These are phyloP conservation scores for Juncus effusus DNA, from an alignment of 176 grass and related monocot species.

Conservation along the genomic window DNA sequence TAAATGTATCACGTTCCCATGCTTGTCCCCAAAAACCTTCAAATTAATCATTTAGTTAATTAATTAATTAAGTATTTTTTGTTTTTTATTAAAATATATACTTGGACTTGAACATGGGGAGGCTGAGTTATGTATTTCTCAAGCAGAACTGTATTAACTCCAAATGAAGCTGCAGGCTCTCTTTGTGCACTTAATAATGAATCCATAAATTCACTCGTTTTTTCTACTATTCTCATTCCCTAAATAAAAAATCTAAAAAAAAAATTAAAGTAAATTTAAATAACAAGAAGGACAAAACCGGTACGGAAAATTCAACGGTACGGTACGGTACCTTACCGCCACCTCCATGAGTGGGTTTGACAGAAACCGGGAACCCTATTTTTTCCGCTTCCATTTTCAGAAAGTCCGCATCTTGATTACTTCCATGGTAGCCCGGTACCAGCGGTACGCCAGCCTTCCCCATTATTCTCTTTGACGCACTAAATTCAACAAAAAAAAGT, in stretches of 20 bases:
- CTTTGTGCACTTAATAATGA: constrained; percentile 66
- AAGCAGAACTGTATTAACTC: constrained; percentile 68
- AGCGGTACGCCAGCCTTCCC: constrained; percentile 76
- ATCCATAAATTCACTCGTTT: constrained; percentile 69
- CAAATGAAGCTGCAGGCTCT: constrained; percentile 92
- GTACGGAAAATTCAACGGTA: no score
- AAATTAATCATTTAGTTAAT: constrained; percentile 1
- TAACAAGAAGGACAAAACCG: not conserved
- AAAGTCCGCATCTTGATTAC: constrained; percentile 69
- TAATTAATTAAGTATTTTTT: no score
- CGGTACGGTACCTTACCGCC: constrained; percentile 64
- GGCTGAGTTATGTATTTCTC: constrained; percentile 97
- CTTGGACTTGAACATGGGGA: constrained; percentile 91
- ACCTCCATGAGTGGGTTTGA: constrained; percentile 94
- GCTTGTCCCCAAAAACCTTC: constrained; percentile 85
- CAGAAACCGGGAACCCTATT: constrained; percentile 88
- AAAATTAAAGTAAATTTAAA: not conserved
- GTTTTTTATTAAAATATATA: constrained; percentile 14
- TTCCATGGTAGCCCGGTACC: constrained; percentile 85
- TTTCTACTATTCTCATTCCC: constrained; percentile 92
- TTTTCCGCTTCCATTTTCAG: constrained; percentile 79
- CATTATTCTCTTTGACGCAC: constrained; percentile 97
- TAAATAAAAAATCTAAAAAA: constrained; percentile 39
- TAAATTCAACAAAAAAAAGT: constrained; percentile 20
- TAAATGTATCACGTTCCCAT: constrained; percentile 86